Evolutionary conservation across 495 filamentous ascomycete species (phyloP).

Genomic region (Letharia columbiana): DNA sequence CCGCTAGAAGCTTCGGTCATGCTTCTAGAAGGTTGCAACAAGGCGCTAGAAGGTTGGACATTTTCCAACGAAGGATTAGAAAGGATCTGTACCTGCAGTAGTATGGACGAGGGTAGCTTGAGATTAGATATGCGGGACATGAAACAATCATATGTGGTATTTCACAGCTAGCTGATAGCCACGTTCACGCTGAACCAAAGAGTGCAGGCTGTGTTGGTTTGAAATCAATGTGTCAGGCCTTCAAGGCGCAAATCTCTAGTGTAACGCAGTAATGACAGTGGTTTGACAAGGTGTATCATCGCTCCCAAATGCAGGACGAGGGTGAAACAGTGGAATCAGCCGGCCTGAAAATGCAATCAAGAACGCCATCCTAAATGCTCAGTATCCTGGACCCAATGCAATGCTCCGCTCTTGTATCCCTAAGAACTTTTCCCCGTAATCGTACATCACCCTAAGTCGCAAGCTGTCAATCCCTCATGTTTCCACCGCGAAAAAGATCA

Average conservation of each 20-base stretch:
- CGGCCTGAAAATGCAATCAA: conserved; percentile 9
- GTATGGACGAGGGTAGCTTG: too few species aligned
- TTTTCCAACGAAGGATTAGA: not conserved
- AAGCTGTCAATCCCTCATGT: not conserved
- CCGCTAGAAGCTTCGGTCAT: not conserved
- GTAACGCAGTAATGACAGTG: not conserved
- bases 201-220: not conserved
- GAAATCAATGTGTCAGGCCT: not conserved
- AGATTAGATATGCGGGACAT: not conserved
- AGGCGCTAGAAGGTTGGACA: not conserved
- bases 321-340: not conserved
- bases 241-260: not conserved
- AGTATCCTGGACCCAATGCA: conserved; percentile 8
- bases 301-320: not conserved
- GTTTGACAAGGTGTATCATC: not conserved
- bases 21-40: not conserved
- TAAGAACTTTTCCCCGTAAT: not conserved
- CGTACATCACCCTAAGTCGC: conserved; percentile 9
- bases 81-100: not conserved
- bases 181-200: not conserved
- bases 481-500: not conserved
- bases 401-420: not conserved
- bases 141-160: not conserved
- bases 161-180: not conserved
- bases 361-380: not conserved